These are phyloP conservation scores for Clarireedia hainanense DNA, from an alignment of 2,329 filamentous ascomycete species.

Conservation along the genomic window DNA sequence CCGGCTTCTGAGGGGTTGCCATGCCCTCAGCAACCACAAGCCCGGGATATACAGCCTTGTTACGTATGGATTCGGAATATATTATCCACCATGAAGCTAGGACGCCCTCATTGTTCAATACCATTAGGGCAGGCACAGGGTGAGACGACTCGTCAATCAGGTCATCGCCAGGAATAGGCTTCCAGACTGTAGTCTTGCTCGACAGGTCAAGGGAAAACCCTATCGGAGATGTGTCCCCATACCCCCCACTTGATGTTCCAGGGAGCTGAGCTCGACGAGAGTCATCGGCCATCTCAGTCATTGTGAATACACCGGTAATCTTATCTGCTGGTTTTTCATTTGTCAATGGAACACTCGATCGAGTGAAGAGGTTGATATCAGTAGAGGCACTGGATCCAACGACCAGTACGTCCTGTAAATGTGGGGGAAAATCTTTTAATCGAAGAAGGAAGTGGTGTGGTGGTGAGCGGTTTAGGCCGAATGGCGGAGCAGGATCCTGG, in stretches of 20 bases:
- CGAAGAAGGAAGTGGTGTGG: conserved; percentile 74
- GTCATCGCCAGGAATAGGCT: conserved; percentile 71
- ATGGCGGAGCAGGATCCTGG: conserved; percentile 65
- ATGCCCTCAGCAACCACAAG: conserved; percentile 40
- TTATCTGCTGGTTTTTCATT: conserved; percentile 49
- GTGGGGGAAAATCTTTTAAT: conserved; percentile 71
- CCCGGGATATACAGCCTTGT: conserved; percentile 65
- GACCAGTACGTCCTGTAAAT: conserved; percentile 73
- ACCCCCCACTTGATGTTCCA: conserved; percentile 47
- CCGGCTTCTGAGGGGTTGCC: conserved; percentile 19
- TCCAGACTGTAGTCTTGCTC: conserved; percentile 65
- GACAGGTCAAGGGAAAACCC: conserved; percentile 82
- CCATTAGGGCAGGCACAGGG: conserved; percentile 75
- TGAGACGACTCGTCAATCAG: conserved; percentile 64
- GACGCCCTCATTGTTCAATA: conserved; percentile 82
- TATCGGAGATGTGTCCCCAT: conserved; percentile 67
- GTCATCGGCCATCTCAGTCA: conserved; percentile 65
- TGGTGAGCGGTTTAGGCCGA: conserved; percentile 53
- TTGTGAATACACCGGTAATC: conserved; percentile 63
- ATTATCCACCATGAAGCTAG: conserved; percentile 86
- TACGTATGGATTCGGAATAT: conserved; percentile 76
- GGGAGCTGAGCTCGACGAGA: conserved; percentile 68
- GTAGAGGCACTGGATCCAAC: conserved; percentile 72
- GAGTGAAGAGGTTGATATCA: conserved; percentile 71
- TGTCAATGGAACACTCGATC: conserved; percentile 61